Base-by-base conservation (phyloP, 805 yeast genomes). In the Candida jianshihensis region DNA sequence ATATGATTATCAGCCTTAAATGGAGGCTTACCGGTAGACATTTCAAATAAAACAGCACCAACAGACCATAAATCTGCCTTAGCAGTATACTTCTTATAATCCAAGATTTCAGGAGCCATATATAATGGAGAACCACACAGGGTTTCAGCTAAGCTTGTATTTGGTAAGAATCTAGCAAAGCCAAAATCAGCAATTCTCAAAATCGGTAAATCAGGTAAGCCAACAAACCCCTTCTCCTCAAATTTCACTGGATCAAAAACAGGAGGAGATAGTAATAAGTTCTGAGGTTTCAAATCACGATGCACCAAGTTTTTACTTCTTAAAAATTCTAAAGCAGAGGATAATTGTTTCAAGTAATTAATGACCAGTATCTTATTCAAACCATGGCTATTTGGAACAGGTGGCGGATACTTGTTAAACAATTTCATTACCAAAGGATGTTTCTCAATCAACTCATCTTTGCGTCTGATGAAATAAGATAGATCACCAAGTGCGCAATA, bases 41-140 rank as follows among this genome's bases (percentile, higher is more conserved):
- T 89, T 60, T 92, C 98, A 60, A 81, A 92, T 11, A 89, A 64
- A 1, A 92, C 97, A 1, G 97, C 94, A 4, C 98, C 98, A 5
- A 90, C 96, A 6, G 97, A 88, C 98, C 98, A 92, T 44, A 92
- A 62, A 56, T 92, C 98, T 0, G 97, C 97, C 57, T 88, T 89
- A 5, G 97, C 98, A 48, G 89, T 88, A 63, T 92, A 92, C 60
- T 88, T 92, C 57, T 92, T 97, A 54, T 86, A 89, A 44, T 95
- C 71, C 48, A 92, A 66, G 33, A 92, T 92, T 61, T 92, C 98
- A 0, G 98, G 98, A 0, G 98, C 98, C 98, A 92, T 92, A 61
- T 92, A 92, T 30, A 92, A 70, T 4, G 98, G 98, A 10, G 96
- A 86, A 1, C 98, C 98, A 68, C 98, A 92, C 47, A 92, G 66